Conservation (phyloP, 2,329 filamentous ascomycete genomes). For the Colletotrichum sp. region DNA sequence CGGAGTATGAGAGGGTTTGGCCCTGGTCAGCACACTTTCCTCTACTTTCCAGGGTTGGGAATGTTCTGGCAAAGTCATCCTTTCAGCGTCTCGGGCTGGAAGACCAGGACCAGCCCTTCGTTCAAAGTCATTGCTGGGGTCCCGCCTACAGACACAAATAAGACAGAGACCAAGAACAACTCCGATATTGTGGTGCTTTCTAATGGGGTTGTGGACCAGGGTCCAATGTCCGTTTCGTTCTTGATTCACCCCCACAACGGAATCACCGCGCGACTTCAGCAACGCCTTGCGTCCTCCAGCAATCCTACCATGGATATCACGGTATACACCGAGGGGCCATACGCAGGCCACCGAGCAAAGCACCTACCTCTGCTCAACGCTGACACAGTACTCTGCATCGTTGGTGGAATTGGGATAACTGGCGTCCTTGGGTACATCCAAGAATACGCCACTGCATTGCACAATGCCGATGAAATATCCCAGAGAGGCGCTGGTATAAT, state of each 20-base stretch:
- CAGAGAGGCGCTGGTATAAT: neutral
- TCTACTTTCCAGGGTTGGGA: conserved; percentile 36
- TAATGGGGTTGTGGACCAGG: neutral
- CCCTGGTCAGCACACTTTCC: conserved; percentile 40
- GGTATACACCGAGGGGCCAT: neutral
- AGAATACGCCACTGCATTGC: neutral
- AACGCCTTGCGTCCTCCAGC: neutral
- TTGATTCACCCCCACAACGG: neutral
- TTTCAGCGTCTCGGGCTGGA: conserved; percentile 24
- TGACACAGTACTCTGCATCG: conserved; percentile 35
- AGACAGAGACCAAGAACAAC: neutral
- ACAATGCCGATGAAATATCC: neutral
- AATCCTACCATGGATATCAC: neutral
- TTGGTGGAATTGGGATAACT: conserved; percentile 37
- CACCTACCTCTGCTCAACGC: neutral
- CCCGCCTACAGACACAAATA: neutral
- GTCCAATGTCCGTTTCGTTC: neutral
- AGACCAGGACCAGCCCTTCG: neutral
- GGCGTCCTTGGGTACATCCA: conserved; percentile 31
- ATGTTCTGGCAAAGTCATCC: conserved; percentile 41
- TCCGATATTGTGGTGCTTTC: neutral
- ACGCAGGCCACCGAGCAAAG: neutral
- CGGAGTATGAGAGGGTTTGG: conserved; percentile 37
- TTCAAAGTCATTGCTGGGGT: neutral
- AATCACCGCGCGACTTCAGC: neutral